Base-by-base conservation (phyloP, 345 rosid genomes). In the Capsella bursapastoris region DNA sequence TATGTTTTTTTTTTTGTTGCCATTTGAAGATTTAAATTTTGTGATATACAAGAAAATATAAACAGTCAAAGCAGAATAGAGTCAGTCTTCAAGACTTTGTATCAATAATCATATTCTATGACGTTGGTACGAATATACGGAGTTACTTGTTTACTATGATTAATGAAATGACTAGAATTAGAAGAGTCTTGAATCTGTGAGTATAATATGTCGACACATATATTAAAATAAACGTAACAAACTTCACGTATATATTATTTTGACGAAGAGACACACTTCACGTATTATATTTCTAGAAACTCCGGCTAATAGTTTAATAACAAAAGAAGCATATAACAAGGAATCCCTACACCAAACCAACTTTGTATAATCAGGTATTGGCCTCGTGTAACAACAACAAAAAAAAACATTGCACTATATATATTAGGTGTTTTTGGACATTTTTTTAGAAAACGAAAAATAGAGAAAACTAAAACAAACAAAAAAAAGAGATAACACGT, bases 211-310 rank as follows among this genome's bases (percentile, higher is more conserved):
- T 41, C n/a, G 61, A 68, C 73, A 28, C 45, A 61, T 44, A 67
- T 22, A 57, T 43, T 9, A 22, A 14, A 50, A 50, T n/a, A 2
- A 52, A 27, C 56, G 31, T 50, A 5, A 65, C 59, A 57, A 64
- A 56, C 64, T 73, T 55, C 37, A 63, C 25, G n/a, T 43, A 22
- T 22, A 22, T 22, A 51, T 43, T 53, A 32, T 53, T 64, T 18
- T 64, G 64, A 64, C 49, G 13, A 55, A 44, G 16, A 66, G 18
- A 27, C 43, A 37, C 22, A 29, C 38, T 58, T 68, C 64, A 25
- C 68, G 69, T 52, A 68, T 43, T n/a, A 43, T 32, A 22, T 56
- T 44, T 75, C 70, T 58, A 60, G 79, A 75, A 75, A 75, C 79
- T 61, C 49, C 57, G 56, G 8, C 57, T 32, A 70, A 16, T 70